Evolutionary conservation across 208 protist species (phyloP).

Genomic region (Endotrypanum monterogeii): DNA sequence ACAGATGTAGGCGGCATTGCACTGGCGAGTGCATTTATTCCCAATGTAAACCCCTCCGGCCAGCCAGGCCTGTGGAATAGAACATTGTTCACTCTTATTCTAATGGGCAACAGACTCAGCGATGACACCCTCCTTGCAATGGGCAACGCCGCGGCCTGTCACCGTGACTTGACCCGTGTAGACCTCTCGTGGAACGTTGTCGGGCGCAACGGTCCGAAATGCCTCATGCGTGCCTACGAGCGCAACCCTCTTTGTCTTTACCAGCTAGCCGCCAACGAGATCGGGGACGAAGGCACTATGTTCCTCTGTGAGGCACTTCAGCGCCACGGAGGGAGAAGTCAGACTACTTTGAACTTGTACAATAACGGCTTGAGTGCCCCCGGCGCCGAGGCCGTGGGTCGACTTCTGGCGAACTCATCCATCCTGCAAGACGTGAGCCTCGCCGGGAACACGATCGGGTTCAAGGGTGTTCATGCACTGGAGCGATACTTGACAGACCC

Average conservation of each 20-base stretch:
- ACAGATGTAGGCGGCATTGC: constrained; percentile 86
- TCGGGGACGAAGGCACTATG: constrained; percentile 72
- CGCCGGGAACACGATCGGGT: constrained; percentile 75
- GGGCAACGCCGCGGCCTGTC: constrained; percentile 84
- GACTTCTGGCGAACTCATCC: constrained; percentile 57
- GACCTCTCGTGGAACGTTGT: constrained; percentile 85
- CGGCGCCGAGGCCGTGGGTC: constrained; percentile 69
- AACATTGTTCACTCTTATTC: constrained; percentile 68
- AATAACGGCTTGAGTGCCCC: constrained; percentile 67
- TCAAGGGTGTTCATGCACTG: constrained; percentile 69
- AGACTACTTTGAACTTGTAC: constrained; percentile 77
- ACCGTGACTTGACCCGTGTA: constrained; percentile 72
- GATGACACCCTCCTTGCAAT: constrained; percentile 86
- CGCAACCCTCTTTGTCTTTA: constrained; percentile 80
- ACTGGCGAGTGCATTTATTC: constrained; percentile 83
- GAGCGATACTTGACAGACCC: constrained; percentile 39
- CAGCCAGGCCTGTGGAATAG: constrained; percentile 88
- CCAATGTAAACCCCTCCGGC: constrained; percentile 74
- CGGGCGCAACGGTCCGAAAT: constrained; percentile 80
- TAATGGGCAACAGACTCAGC: constrained; percentile 67
- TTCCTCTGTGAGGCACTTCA: constrained; percentile 72
- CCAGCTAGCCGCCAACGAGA: constrained; percentile 66
- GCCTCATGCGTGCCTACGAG: constrained; percentile 72
- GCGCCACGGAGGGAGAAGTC: constrained; percentile 61
- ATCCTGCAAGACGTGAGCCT: constrained; percentile 75